Evolutionary conservation across 2,329 filamentous ascomycete genomes (phyloP), one percentile per base, ranked within the genome.

Genomic region (Fusarium protoensiforme): DNA sequence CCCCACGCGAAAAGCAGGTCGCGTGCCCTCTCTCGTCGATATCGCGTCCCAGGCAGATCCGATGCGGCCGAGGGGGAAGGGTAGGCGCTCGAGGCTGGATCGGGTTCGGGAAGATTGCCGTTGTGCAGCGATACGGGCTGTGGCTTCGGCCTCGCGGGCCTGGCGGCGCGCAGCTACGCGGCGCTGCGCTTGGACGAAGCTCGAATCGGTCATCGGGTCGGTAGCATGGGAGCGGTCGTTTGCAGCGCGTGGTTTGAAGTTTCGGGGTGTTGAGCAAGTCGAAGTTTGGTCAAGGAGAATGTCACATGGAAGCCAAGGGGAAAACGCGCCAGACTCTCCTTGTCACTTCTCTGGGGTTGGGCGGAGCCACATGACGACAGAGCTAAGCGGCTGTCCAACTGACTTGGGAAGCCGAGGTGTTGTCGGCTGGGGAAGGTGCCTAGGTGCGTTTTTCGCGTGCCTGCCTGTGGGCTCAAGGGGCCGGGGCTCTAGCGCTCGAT

Each of bases 171-270:
- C 92, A 74, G 93, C 89, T 69, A 98, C 91, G 81, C 95, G 94
- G 84, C 93, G 89, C 85, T 98, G 95, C 74, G 96, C 96, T 82
- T 94, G 92, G 82, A 93, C 92, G 84, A 98, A 98, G 84, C 93
- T 93, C 70, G 85, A 84, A 70, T 86, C 84, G 78, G 83, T 87
- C 87, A 88, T 88, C 75, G 75, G 74, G 69, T 67, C 68, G 76
- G 71, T 74, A 79, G 81, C 80, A 83, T 84, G 65, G 73, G 71
- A 58, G 68, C 24, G 60, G 56, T 67, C 54, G 59, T 48, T 53
- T 36, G 46, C 16, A 35, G 39, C 43, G 61, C 38, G 22, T 20
- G 39, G 46, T 18, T 54, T 39, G 41, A 33, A 43, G 39, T 54
- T 39, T 38, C 35, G 56, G 18, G 35, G 27, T 56, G 61, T 53